phyloP scores from a whole-genome alignment of 495 filamentous ascomycete genomes.

The Penicillium bovifimosum region DNA sequence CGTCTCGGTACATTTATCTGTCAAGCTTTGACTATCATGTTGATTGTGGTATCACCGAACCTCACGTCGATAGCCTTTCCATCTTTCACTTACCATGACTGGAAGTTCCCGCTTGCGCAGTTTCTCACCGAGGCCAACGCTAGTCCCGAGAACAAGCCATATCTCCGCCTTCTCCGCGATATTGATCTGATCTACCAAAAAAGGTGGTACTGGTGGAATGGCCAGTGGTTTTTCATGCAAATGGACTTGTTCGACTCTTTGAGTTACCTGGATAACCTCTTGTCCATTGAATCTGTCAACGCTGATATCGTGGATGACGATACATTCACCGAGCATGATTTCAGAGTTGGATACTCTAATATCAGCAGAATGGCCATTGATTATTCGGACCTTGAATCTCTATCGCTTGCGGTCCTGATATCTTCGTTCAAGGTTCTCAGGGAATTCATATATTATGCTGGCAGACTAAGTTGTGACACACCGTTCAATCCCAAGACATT shows the following conservation, averaged over 20 bases:
- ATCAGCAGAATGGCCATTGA: constrained; percentile 15
- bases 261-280: constrained; percentile 13
- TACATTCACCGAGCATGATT: not conserved
- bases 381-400: constrained; percentile 12
- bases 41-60: constrained; percentile 24
- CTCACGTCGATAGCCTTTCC: constrained; percentile 18
- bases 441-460: constrained; percentile 20
- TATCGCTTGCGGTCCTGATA: constrained; percentile 13
- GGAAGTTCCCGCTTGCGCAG: constrained; percentile 11
- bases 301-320: constrained; percentile 14
- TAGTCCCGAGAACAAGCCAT: constrained; percentile 2
- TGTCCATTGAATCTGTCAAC: constrained; percentile 21
- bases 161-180: constrained; percentile 21
- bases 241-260: constrained; percentile 1
- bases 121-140: constrained; percentile 14
- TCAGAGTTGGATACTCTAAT: constrained; percentile 13
- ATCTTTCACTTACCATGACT: not conserved
- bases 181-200: constrained; percentile 15
- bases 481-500: constrained; percentile 21
- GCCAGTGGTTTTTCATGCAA: too few species aligned
- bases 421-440: constrained; percentile 14
- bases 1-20: constrained; percentile 10
- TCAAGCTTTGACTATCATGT: constrained; percentile 21
- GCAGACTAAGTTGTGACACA: too few species aligned
- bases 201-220: not conserved